phyloP scores from a whole-genome alignment of 2,329 filamentous ascomycete genomes.

The Huntiella moniliformis region DNA sequence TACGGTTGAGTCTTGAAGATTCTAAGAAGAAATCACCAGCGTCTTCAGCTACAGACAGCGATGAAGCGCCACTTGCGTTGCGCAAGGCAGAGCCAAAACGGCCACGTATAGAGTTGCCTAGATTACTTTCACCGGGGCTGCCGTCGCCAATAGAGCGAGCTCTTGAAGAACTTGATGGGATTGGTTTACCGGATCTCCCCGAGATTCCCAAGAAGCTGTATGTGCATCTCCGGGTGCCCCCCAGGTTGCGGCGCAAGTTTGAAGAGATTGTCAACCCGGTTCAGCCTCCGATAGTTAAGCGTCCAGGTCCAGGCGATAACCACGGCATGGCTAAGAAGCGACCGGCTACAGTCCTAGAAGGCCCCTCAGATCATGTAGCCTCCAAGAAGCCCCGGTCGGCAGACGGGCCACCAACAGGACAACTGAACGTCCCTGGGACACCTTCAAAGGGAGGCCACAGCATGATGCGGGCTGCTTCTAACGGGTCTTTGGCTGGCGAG shows the following conservation, averaged over 20 bases:
- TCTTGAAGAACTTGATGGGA: conserved; percentile 15
- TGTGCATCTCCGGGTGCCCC: conserved; percentile 4
- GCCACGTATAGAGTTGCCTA: conserved; percentile 19
- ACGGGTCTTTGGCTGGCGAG: conserved; percentile 5
- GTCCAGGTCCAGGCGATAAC: not conserved
- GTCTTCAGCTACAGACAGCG: not conserved
- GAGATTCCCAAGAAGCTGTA: not conserved
- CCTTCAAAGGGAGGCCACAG: conserved; percentile 5
- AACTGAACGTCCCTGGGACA: conserved; percentile 8
- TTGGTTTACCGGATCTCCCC: conserved; percentile 4
- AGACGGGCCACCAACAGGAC: conserved; percentile 4
- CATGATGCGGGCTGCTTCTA: conserved; percentile 9
- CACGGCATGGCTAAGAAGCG: conserved; percentile 8
- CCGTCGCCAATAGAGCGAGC: conserved; percentile 32
- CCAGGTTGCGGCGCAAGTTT: conserved; percentile 4
- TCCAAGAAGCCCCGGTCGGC: conserved; percentile 9
- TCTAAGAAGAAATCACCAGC: conserved; percentile 2
- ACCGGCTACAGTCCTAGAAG: conserved; percentile 6
- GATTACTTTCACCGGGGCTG: conserved; percentile 36
- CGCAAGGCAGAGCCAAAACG: conserved; percentile 8
- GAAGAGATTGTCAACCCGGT: conserved; percentile 5
- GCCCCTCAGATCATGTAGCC: conserved; percentile 8
- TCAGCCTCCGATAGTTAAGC: conserved; percentile 2
- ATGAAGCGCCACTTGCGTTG: not conserved
- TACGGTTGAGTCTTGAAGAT: conserved; percentile 20